Percentiles rank a stretch among this genome's conserved stretches.
phyloP scores from a whole-genome alignment of 1,284 basidiomycete species.

The Moesziomyces globuligerus region DNA sequence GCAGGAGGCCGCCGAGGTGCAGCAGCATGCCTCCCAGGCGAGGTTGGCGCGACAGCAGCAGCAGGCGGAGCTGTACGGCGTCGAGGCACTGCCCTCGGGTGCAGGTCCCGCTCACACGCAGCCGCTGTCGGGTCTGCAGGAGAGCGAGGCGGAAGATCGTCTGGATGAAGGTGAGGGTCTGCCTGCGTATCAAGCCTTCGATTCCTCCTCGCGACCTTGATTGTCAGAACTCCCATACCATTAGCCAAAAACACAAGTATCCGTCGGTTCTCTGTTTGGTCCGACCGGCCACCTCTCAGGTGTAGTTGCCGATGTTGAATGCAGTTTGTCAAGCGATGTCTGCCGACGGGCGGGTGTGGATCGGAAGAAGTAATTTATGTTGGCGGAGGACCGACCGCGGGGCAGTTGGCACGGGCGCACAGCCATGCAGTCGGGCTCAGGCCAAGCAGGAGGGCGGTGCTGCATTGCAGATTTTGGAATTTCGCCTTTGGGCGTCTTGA shows the following conservation, averaged over 20 bases:
- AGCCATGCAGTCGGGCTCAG: no score
- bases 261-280: no score
- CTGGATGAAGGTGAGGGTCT: slow-evolving; percentile 33
- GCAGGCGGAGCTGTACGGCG: slow-evolving; percentile 31
- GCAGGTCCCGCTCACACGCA: slow-evolving; percentile 8
- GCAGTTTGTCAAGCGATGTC: no score
- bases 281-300: no score
- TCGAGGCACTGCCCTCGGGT: slow-evolving; percentile 10
- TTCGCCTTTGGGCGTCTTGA: background rate
- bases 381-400: no score
- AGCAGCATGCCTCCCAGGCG: slow-evolving; percentile 29
- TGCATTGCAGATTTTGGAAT: background rate
- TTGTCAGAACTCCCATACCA: background rate
- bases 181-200: slow-evolving; percentile 37
- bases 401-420: no score
- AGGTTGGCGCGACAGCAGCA: slow-evolving; percentile 34
- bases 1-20: slow-evolving; percentile 39
- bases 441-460: background rate
- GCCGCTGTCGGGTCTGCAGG: slow-evolving; percentile 25
- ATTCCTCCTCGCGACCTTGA: slow-evolving; percentile 17
- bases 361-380: no score
- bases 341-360: no score
- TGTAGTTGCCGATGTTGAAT: no score
- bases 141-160: slow-evolving; percentile 27
- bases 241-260: background rate